These are phyloP conservation scores for Nitzschia sp. DNA, from an alignment of 108 stramenopile species.

Conservation along the genomic window DNA sequence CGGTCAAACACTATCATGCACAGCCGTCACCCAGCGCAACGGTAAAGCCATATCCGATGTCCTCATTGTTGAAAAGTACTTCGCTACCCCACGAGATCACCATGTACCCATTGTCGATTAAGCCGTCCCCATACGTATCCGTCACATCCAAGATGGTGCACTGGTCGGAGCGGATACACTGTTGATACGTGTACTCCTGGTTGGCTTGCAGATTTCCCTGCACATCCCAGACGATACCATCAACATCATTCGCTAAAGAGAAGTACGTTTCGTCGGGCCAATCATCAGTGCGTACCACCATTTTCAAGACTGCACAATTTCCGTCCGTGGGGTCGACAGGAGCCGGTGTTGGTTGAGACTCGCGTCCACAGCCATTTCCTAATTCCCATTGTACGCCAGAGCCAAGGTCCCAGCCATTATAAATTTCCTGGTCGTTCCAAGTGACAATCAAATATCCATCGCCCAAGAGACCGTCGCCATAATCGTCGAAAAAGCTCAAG, in stretches of 20 bases:
- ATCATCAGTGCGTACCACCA: background rate
- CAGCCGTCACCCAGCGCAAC: background rate
- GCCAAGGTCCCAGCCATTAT: conserved; percentile 3
- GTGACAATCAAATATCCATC: background rate
- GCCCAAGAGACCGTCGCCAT: conserved; percentile 1
- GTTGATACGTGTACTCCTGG: background rate
- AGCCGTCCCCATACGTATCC: conserved; percentile 14
- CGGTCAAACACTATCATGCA: no score
- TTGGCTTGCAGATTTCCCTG: background rate
- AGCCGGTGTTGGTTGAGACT: background rate
- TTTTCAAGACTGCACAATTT: background rate
- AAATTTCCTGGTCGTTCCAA: conserved; percentile 8
- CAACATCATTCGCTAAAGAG: background rate
- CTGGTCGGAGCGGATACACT: background rate
- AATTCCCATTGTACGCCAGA: conserved; percentile 11
- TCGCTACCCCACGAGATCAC: background rate
- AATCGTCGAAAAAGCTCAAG: background rate
- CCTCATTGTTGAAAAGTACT: background rate
- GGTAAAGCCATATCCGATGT: conserved; percentile 2
- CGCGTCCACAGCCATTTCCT: background rate
- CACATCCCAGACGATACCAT: background rate
- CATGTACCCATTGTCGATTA: background rate
- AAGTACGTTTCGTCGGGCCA: conserved; percentile 5
- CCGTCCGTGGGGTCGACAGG: background rate
- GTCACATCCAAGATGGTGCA: background rate